Base-by-base conservation (phyloP, 495 filamentous ascomycete genomes). In the Penicillium arizonense region DNA sequence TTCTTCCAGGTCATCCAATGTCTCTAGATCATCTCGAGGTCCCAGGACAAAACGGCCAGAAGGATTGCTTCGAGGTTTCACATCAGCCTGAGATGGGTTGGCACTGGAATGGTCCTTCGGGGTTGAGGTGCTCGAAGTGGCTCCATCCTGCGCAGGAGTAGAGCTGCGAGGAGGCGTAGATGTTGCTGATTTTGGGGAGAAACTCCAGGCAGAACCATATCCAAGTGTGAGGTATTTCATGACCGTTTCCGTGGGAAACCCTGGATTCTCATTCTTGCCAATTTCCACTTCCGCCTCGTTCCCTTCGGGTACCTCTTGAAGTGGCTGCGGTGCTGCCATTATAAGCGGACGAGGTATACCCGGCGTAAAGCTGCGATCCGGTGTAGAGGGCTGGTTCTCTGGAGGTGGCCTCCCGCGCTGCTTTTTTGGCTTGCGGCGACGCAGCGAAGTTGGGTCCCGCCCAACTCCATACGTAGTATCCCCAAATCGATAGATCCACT, bases 401-500 rank as follows among this genome's bases (percentile, higher is more conserved):
- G 44, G 52, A 36, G 37, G 24, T 9, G 44, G 34, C 20, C 41
- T 61, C 9, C 33, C 61, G 42, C 63, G 47, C 42, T 62, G 58
- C 32, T 57, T 73, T 7, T 71, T 68, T 47, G 57, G 58, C 52
- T 58, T 77, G 55, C 74, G 66, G 39, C 74, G 71, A 28, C 72
- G 82, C 49, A 73, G 75, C 8, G 85, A 81, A 10, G 72, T 76
- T 24, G 89, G 85, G 53, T 90, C 89, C 11, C 93, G 86, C 44
- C 74, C 74, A 16, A 96, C 83, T 20, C 91, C 92, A 69, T 95
- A 96, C 14, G 90, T 83, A 57, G 85, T 71, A 49, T 87, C 79
- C 10, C 90, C 91, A 74, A 87, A 86, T 34, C 73, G 82, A 61
- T 90, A 94, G 9, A 96, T 73, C 67, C 84, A 85, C 66, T 94